Conservation (phyloP, 2,329 filamentous ascomycete genomes). For the Xylaria sp. region DNA sequence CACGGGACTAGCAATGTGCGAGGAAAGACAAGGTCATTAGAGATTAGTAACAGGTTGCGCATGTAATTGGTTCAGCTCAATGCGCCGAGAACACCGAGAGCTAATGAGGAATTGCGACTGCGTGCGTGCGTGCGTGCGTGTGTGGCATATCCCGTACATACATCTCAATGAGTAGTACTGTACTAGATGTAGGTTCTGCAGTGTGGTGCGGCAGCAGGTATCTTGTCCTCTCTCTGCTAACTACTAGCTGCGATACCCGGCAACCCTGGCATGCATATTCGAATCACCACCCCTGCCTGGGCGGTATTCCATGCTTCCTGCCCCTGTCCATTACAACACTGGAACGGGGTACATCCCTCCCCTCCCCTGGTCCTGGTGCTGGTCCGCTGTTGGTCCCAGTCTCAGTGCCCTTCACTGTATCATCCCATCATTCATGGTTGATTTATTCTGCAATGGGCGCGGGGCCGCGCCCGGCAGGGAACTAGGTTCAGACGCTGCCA, state of each 20-base stretch:
- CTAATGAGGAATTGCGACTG: background rate
- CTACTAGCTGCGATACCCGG: background rate
- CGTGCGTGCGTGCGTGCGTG: too few relatives aligned
- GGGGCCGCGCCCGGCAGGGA: constrained; percentile 13
- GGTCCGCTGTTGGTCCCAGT: constrained; percentile 7
- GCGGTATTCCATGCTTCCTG: constrained; percentile 8
- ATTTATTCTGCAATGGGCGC: constrained; percentile 16
- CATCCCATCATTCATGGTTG: constrained; percentile 19
- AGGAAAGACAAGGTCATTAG: background rate
- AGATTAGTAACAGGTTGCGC: background rate
- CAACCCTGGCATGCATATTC: constrained; percentile 19
- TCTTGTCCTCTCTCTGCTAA: background rate
- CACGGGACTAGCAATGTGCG: background rate
- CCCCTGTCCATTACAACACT: constrained; percentile 15
- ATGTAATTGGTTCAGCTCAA: background rate
- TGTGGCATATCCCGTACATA: too few relatives aligned
- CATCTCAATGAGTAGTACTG: too few relatives aligned
- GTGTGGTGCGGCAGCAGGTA: too few relatives aligned
- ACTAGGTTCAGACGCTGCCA: constrained; percentile 21
- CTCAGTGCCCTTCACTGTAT: constrained; percentile 6
- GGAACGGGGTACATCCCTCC: constrained; percentile 16
- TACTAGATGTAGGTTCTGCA: too few relatives aligned
- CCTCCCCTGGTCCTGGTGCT: background rate
- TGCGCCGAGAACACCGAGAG: background rate
- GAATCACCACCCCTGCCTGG: constrained; percentile 13